A percentile compares a stretch with the other conserved stretches of the same genome.
These are phyloP conservation scores for Heterobasidion occidentale DNA, from an alignment of 1,284 basidiomycete genomes.

Conservation along the genomic window DNA sequence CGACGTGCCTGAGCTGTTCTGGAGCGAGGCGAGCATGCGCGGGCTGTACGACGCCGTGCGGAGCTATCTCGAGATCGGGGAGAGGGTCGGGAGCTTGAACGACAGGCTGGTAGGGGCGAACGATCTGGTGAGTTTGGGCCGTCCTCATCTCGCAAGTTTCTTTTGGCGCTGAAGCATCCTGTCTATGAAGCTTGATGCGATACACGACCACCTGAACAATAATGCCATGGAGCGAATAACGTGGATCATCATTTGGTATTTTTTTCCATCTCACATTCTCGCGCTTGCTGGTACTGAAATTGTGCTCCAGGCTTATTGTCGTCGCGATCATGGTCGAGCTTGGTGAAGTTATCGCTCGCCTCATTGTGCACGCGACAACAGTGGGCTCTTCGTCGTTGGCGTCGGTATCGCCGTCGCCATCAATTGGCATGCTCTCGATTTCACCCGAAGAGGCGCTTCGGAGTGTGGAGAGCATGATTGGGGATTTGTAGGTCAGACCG, in stretches of 20 bases:
- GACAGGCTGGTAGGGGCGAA: conserved; percentile 85
- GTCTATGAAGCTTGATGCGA: conserved; percentile 70
- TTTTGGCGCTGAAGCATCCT: not conserved
- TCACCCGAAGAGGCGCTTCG: not conserved
- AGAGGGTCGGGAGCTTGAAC: conserved; percentile 81
- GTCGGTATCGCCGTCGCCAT: not conserved
- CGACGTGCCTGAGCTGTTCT: conserved; percentile 92
- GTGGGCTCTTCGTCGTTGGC: not conserved
- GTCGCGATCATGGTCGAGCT: not conserved
- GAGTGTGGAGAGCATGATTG: not conserved
- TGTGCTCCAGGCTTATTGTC: not conserved
- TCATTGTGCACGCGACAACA: not conserved
- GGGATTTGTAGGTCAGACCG: too few relatives aligned
- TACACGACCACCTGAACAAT: conserved; percentile 91
- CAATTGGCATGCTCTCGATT: not conserved
- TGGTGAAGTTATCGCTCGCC: not conserved
- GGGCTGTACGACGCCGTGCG: conserved; percentile 89
- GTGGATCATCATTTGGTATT: conserved; percentile 91
- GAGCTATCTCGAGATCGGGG: conserved; percentile 92
- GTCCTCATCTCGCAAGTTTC: not conserved
- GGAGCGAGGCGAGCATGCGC: conserved; percentile 88
- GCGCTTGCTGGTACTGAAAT: not conserved
- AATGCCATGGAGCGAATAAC: conserved; percentile 91
- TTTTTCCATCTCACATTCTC: conserved; percentile 5
- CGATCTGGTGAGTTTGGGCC: conserved; percentile 60